A percentile compares a stretch with the other conserved stretches of the same genome.
Conservation (phyloP, 2,329 filamentous ascomycete species). For the Alternaria alternata region DNA sequence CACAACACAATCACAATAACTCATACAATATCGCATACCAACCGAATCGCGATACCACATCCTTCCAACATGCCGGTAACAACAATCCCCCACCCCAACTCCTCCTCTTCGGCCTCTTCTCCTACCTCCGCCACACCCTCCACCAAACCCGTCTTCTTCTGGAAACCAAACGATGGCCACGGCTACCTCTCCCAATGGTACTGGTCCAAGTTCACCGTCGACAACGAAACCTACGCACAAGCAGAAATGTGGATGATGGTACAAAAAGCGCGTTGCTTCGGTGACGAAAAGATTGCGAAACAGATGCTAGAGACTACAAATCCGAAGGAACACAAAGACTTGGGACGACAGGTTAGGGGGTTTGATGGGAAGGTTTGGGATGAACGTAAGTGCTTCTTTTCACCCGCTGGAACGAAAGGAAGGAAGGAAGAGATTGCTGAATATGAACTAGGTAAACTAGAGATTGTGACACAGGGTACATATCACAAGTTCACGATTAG, state of each 20-base stretch:
- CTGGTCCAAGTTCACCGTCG: constrained; percentile 55
- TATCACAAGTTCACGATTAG: background rate
- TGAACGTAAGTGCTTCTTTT: background rate
- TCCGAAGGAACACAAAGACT: background rate
- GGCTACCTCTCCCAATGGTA: constrained; percentile 73
- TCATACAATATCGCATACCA: background rate
- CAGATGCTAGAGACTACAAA: background rate
- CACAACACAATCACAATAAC: background rate
- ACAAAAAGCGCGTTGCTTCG: constrained; percentile 47
- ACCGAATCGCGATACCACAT: background rate
- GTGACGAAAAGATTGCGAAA: background rate
- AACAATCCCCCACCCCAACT: background rate
- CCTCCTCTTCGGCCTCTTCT: background rate
- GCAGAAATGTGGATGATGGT: constrained; percentile 61
- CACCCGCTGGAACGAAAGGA: background rate
- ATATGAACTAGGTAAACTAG: background rate
- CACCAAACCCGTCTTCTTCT: constrained; percentile 37
- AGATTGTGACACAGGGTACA: background rate
- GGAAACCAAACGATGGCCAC: constrained; percentile 37
- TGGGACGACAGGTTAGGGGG: background rate
- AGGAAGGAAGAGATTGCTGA: background rate
- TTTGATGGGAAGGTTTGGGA: background rate
- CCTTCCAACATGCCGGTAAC: background rate
- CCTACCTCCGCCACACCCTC: background rate
- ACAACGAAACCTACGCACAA: constrained; percentile 46